Evolutionary conservation across 2,329 filamentous ascomycete species (phyloP), one percentile per base, ranked within the genome.

Genomic region (Talaromyces sp.): DNA sequence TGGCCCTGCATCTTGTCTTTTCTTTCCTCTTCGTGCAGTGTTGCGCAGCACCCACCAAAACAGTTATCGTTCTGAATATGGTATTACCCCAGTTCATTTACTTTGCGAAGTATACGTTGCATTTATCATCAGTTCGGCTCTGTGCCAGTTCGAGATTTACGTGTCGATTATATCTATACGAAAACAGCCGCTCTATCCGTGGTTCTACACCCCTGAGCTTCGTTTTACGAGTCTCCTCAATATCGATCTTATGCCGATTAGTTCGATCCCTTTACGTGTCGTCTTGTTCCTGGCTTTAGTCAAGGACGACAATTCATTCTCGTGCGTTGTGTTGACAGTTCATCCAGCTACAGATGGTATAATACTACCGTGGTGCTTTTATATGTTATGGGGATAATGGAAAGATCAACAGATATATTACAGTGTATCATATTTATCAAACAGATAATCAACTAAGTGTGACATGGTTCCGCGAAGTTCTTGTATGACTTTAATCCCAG

Each of bases 361-460:
- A 13, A n/a, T 22, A 37, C 40, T 45, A 46, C 40, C 35, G 22
- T 28, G 40, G 25, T 46, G 28, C 22, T 33, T 25, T 35, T 55
- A 55, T 53, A 43, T 46, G 53, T 35, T 46, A 55, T 46, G 43
- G 13, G 19, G 36, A 45, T 55, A 45, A 46, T 54, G 53, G 11
- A 37, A 41, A 35, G 15, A 45, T 55, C 40, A 43, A 25, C 11
- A 25, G 51, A 52, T 58, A 53, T 58, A 25, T 17, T 45, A 53
- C 17, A 55, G 55, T 59, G 57, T 51, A 59, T 59, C 19, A 35
- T 35, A 35, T 36, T 55, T 46, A 35, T 37, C 19, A 48, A 17
- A 19, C 7, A 21, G 48, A 25, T 36, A 51, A 41, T n/a, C 48
- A 36, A 37, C 15, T 7, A 39, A 37, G 35, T 52, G 19, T 19